Conservation (phyloP, 2,329 filamentous ascomycete species). For the Orbilia ellipsospora region DNA sequence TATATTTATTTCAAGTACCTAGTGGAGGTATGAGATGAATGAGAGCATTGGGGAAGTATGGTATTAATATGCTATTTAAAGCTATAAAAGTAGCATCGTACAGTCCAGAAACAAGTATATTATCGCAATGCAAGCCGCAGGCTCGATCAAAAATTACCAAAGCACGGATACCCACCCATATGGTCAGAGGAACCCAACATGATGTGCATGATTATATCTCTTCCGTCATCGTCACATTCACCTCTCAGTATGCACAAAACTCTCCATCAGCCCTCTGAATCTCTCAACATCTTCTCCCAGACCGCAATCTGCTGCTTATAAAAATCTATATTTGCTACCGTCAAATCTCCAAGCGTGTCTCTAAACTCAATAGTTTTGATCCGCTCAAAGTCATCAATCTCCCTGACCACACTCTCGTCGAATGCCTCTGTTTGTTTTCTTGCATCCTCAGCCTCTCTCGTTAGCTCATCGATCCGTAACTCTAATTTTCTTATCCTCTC, state of each 20-base stretch:
- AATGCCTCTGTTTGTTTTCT: constrained; percentile 90
- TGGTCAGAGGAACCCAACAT: neutral
- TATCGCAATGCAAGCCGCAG: constrained; percentile 7
- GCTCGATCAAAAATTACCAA: constrained; percentile 12
- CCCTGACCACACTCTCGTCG: constrained; percentile 93
- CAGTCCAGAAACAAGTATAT: constrained; percentile 14
- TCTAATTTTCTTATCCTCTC: constrained; percentile 91
- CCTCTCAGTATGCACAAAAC: neutral
- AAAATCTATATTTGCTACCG: constrained; percentile 86
- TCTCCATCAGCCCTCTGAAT: constrained; percentile 74
- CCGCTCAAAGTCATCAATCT: constrained; percentile 92
- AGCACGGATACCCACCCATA: constrained; percentile 3
- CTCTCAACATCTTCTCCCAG: constrained; percentile 89
- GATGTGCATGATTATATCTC: neutral
- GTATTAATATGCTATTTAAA: too few species aligned
- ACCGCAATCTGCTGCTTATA: constrained; percentile 81
- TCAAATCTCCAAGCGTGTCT: constrained; percentile 82
- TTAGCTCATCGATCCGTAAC: constrained; percentile 90
- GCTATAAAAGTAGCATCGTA: neutral
- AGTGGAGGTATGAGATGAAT: too few species aligned
- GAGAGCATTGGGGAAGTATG: too few species aligned
- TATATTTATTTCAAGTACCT: too few species aligned
- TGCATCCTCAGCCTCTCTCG: constrained; percentile 85
- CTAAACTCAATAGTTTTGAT: constrained; percentile 96
- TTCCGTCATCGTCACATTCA: neutral